Evolutionary conservation across 2,329 filamentous ascomycete genomes (phyloP), one percentile per base, ranked within the genome.

Genomic region (Clarireedia hainanense): DNA sequence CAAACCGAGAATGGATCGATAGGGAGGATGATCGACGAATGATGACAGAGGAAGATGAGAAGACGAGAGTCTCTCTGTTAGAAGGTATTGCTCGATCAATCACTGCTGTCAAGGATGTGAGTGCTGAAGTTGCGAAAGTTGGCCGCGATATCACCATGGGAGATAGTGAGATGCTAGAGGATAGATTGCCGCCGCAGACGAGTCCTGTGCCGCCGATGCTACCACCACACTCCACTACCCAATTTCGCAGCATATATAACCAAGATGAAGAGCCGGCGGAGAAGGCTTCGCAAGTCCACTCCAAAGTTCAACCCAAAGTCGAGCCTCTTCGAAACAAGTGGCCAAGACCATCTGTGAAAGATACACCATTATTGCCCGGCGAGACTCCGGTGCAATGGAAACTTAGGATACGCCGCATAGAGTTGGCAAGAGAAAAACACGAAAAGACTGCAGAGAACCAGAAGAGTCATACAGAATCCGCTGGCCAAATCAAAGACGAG

Each of bases 361-460:
- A 55, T 24, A 17, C 24, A 3, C 26, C 34, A 2, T 47, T 50
- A 12, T 3, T 55, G 4, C 52, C 26, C n/a, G 20, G n/a, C 1
- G 52, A 43, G 14, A 50, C 7, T 34, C 46, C 46, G 34, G 45
- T 20, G 3, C 52, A 42, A 30, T 43, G 46, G 52, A 55, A 50
- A 24, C 9, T 50, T 7, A 36, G 46, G 17, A 34, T 17, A 26
- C 37, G 30, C 17, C 20, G 34, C 7, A 14, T 40, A 30, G 27
- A 43, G 7, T 9, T 2, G 4, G 45, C 52, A n/a, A 17, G 23
- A 3, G 30, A 34, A 10, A 40, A 54, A 15, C 26, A 27, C 6
- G 52, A 55, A 30, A 34, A 24, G 23, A 9, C 40, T 17, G 6
- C 40, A 1, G 10, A 43, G 14, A 14, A 26, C 1, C 23, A 42